Evolutionary conservation across 371 early-diverging fungal genomes (phyloP).

Genomic region (Conidiobolus incongruus): DNA sequence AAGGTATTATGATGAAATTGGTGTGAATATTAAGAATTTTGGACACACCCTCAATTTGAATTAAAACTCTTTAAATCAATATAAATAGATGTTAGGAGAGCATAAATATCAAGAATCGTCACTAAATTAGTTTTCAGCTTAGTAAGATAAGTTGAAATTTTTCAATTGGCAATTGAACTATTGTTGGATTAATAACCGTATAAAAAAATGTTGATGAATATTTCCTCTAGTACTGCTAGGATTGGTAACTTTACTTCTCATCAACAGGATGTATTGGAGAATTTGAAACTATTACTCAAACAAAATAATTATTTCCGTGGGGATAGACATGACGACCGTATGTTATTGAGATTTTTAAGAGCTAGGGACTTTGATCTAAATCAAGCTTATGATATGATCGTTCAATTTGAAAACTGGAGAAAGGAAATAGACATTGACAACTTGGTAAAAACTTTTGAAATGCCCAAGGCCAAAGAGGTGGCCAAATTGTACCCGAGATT

Average conservation of each 20-base stretch:
- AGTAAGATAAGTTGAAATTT: no score
- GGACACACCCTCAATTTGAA: no score
- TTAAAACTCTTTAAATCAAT: no score
- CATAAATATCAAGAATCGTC: no score
- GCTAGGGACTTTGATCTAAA: constrained; percentile 38
- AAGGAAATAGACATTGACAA: constrained; percentile 21
- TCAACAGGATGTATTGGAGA: constrained; percentile 18
- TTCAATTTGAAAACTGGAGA: constrained; percentile 33
- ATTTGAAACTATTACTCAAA: constrained; percentile 21
- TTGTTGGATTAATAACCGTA: no score
- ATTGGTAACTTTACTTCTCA: constrained; percentile 26
- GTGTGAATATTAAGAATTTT: no score
- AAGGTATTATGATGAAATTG: no score
- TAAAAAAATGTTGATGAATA: no score
- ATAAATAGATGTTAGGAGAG: no score
- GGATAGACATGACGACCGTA: constrained; percentile 31
- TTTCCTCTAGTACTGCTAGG: constrained; percentile 14
- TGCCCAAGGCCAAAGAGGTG: constrained; percentile 18
- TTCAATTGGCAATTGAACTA: no score
- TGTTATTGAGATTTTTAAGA: constrained; percentile 39
- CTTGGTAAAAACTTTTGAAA: constrained; percentile 15
- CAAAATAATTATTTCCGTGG: constrained; percentile 18
- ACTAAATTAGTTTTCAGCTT: no score
- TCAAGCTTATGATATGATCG: constrained; percentile 34
- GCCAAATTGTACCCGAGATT: constrained; percentile 34